phyloP scores from a whole-genome alignment of 73 alveolate species.

The Tetrahymena thermophila region DNA sequence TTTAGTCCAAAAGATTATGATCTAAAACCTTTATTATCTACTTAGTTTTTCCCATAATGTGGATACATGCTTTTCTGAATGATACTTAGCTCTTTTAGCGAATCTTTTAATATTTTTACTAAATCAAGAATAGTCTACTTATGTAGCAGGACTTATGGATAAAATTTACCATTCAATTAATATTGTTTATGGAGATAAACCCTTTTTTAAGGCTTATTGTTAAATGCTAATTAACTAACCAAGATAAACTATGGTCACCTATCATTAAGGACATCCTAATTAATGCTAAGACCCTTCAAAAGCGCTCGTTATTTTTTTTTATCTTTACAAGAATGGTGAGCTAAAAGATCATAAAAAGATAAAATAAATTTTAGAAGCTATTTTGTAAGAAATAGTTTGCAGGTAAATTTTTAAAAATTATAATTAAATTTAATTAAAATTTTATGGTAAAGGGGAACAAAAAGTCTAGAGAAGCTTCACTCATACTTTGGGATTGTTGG shows the following conservation, averaged over 20 bases:
- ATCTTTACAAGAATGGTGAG: background rate
- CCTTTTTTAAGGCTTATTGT: background rate
- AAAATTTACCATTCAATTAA: background rate
- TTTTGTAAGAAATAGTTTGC: conserved; percentile 3
- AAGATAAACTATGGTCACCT: background rate
- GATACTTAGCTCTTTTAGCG: background rate
- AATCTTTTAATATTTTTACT: background rate
- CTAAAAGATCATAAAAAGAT: background rate
- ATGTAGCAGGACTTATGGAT: background rate
- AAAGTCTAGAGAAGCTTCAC: background rate
- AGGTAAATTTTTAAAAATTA: background rate
- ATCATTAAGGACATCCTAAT: background rate
- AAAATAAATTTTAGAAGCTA: background rate
- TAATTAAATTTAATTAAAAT: background rate
- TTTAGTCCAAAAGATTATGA: background rate
- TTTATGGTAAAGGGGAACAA: background rate
- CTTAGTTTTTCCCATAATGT: conserved; percentile 9
- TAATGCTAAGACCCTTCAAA: conserved; percentile 9
- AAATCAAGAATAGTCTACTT: background rate
- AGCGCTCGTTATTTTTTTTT: background rate
- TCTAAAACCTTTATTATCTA: background rate
- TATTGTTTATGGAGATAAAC: background rate
- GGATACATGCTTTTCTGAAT: conserved; percentile 5
- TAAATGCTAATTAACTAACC: background rate
- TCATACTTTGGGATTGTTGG: background rate